Evolutionary conservation across 768 basidiomycete genomes (phyloP).

Genomic region (Rhodotorula babjevae): DNA sequence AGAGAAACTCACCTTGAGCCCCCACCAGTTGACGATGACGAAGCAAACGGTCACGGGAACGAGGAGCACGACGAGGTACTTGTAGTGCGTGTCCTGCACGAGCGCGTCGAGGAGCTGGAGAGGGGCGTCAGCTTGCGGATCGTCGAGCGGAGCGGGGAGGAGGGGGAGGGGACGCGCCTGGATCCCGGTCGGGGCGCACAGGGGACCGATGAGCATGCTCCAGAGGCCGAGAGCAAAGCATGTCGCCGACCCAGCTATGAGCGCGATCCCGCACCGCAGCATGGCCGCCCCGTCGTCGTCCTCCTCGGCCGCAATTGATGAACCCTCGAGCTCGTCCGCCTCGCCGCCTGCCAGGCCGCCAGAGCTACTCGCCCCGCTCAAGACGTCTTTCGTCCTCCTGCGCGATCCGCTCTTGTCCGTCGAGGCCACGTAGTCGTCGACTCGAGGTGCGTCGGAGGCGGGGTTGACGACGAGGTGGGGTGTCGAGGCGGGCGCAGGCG

Average conservation of each 20-base stretch:
- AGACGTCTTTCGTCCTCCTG: too few relatives aligned
- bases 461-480: not conserved
- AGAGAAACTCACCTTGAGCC: slow-evolving; percentile 45
- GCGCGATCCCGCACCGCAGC: slow-evolving; percentile 20
- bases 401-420: too few relatives aligned
- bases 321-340: not conserved
- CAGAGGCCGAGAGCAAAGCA: slow-evolving; percentile 17
- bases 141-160: not conserved
- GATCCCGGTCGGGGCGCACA: not conserved
- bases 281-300: slow-evolving; percentile 7
- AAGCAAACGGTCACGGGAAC: slow-evolving; percentile 80
- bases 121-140: too few relatives aligned
- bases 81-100: slow-evolving; percentile 76
- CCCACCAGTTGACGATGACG: slow-evolving; percentile 97
- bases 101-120: slow-evolving; percentile 61
- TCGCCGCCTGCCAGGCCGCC: not conserved
- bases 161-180: not conserved
- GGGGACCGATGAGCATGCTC: slow-evolving; percentile 31
- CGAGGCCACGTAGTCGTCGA: too few relatives aligned
- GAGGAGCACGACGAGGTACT: slow-evolving; percentile 72
- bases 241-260: not conserved
- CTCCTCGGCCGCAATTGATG: not conserved
- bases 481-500: not conserved
- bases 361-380: too few relatives aligned
- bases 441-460: not conserved